phyloP scores from a whole-genome alignment of 345 rosid species.

The Populus alba region DNA sequence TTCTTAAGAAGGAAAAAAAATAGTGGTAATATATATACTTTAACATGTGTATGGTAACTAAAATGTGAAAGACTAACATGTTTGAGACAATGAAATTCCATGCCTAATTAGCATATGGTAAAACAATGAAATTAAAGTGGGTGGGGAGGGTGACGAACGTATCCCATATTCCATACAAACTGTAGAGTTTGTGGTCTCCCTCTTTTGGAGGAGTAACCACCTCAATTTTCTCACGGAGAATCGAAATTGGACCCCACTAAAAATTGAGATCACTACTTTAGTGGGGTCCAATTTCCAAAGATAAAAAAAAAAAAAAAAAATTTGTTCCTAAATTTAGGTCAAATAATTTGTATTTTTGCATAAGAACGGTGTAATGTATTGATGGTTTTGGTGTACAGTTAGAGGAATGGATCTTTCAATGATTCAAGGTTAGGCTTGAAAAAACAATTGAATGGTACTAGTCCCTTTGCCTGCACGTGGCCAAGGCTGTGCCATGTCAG shows the following conservation, averaged over 20 bases:
- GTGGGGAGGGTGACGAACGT: background rate
- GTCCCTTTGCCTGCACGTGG: too few species aligned
- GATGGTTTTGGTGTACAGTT: slow-evolving; percentile 17
- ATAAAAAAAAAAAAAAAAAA: background rate
- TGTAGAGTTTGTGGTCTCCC: background rate
- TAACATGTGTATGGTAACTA: background rate
- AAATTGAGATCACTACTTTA: slow-evolving; percentile 3
- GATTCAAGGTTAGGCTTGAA: background rate
- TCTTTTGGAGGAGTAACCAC: background rate
- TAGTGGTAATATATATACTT: background rate
- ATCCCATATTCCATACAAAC: too few species aligned
- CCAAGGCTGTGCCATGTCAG: too few species aligned
- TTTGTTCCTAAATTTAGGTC: slow-evolving; percentile 11
- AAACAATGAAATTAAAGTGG: background rate
- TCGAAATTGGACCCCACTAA: background rate
- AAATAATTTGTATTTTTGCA: slow-evolving; percentile 9
- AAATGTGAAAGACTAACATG: background rate
- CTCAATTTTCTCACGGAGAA: slow-evolving; percentile 6
- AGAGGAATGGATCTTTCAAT: slow-evolving; percentile 28
- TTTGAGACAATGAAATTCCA: background rate
- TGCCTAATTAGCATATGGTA: background rate
- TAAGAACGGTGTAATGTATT: slow-evolving; percentile 1
- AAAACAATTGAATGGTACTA: too few species aligned
- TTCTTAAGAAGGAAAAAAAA: background rate
- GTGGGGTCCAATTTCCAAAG: slow-evolving; percentile 15